Base-by-base conservation (phyloP, 768 basidiomycete species). In the Boletus tylopilopsis region DNA sequence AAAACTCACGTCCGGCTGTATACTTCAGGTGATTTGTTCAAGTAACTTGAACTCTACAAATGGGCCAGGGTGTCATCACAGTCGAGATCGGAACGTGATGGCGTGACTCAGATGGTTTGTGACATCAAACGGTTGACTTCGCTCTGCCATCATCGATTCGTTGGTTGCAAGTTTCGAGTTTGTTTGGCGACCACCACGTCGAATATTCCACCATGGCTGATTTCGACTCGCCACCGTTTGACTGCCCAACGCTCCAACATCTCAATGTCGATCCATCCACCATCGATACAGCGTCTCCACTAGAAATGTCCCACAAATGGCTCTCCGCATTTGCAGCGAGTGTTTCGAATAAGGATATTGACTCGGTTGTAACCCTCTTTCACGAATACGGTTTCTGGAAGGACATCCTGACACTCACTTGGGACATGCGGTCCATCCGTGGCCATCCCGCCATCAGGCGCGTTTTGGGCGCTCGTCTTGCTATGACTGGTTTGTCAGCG, bases 331-430 rank as follows among this genome's bases (percentile, higher is more conserved):
- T 68, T 45, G 22, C 19, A 0, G 22, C 38, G 15, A 43, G 47
- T 4, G 8, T 57, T 15, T 43, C 44, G 6, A 40, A 18, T n/a
- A 42, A 38, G 12, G 51, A 58, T 6, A 6, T 42, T 1, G 39
- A 45, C 23, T 34, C 46, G 0, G 4, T 57, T 19, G 2, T 54
- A 1, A 21, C 22, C 19, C 53, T 61, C 22, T 68, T 67, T 30
- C 60, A 60, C 34, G 50, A 56, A 25, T 39, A 45, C 18, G 62
- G 62, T 1, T 67, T 72, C 49, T 82, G 80, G 81, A 69, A 77
- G 19, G 82, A 83, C 57, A 67, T 76, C 25, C 58, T 79, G 13
- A 64, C 76, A 2, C 62, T 81, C 36, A 82, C 82, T 1, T 80
- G 76, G 73, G 71, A 77, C 56, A 72, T 84, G 54, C 73, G 77